Conservation (phyloP, 177 flowering plant species). For the Vitis hybrid region DNA sequence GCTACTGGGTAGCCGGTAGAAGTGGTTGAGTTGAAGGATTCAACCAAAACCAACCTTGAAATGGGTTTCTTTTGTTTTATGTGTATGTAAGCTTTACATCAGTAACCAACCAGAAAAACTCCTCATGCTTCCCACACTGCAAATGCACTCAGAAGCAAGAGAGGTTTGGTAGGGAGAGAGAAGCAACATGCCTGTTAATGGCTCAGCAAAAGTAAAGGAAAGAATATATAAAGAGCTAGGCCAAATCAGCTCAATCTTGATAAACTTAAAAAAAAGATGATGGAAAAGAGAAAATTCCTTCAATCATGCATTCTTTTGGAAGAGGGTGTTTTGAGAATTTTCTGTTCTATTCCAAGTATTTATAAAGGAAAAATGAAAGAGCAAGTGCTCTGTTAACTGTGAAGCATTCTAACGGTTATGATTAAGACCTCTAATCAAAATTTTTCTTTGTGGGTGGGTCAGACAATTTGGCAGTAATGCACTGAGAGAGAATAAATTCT, state of each 20-base stretch:
- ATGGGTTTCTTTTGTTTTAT: constrained; percentile 23
- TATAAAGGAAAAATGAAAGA: not conserved
- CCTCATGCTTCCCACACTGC: constrained; percentile 29
- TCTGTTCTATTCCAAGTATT: not conserved
- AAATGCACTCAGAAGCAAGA: constrained; percentile 17
- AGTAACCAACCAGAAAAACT: constrained; percentile 13
- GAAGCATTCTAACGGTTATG: constrained; percentile 14
- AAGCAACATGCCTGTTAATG: constrained; percentile 49
- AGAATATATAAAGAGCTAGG: constrained; percentile 19
- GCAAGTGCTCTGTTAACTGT: constrained; percentile 12
- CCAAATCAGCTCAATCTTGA: constrained; percentile 21
- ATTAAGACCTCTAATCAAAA: constrained; percentile 1
- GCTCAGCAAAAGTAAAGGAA: constrained; percentile 23
- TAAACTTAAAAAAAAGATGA: constrained; percentile 15
- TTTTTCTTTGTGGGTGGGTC: constrained; percentile 1
- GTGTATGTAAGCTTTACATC: constrained; percentile 16
- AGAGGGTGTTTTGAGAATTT: constrained; percentile 7
- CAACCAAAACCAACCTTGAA: constrained; percentile 9
- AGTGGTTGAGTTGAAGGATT: not conserved
- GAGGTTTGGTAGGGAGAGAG: constrained; percentile 28
- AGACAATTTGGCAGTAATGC: constrained; percentile 2
- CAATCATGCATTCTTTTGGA: constrained; percentile 26
- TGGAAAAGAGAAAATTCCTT: constrained; percentile 21
- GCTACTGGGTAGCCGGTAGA: constrained; percentile 3
- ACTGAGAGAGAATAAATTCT: constrained; percentile 10